These are phyloP conservation scores for Glebionis coronaria DNA, from an alignment of 129 eudicot species.

Conservation along the genomic window DNA sequence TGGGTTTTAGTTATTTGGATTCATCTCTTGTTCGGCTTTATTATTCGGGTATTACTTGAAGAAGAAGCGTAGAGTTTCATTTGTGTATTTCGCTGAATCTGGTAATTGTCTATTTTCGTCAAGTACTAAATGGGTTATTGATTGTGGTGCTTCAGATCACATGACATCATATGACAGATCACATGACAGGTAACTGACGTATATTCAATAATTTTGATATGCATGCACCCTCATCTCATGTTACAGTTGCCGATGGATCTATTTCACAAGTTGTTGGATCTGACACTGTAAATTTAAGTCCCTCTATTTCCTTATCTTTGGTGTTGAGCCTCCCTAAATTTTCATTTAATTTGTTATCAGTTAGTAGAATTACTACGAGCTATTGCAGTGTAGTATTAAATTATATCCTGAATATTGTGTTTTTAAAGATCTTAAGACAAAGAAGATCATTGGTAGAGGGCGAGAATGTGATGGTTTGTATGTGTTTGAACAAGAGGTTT, in stretches of 20 bases:
- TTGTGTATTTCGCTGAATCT: neutral
- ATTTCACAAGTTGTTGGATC: neutral
- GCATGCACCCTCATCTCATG: neutral
- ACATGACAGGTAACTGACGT: neutral
- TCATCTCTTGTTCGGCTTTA: too few relatives aligned
- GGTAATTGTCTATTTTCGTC: neutral
- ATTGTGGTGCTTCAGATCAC: neutral
- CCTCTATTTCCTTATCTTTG: neutral
- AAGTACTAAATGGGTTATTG: neutral
- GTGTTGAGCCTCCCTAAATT: neutral
- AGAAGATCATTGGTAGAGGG: neutral
- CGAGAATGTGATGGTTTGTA: neutral
- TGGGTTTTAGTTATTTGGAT: too few relatives aligned
- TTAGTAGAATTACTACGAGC: neutral
- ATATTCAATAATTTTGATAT: too few relatives aligned
- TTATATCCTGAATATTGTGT: neutral
- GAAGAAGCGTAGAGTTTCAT: neutral
- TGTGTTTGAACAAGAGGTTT: neutral
- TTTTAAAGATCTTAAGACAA: neutral
- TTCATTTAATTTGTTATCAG: neutral
- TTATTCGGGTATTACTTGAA: too few relatives aligned
- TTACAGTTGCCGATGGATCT: neutral
- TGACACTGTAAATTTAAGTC: neutral
- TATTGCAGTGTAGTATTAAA: neutral
- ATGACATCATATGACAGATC: too few relatives aligned